phyloP scores from a whole-genome alignment of 371 early-diverging fungal species.

The Apophysomyces sp. region DNA sequence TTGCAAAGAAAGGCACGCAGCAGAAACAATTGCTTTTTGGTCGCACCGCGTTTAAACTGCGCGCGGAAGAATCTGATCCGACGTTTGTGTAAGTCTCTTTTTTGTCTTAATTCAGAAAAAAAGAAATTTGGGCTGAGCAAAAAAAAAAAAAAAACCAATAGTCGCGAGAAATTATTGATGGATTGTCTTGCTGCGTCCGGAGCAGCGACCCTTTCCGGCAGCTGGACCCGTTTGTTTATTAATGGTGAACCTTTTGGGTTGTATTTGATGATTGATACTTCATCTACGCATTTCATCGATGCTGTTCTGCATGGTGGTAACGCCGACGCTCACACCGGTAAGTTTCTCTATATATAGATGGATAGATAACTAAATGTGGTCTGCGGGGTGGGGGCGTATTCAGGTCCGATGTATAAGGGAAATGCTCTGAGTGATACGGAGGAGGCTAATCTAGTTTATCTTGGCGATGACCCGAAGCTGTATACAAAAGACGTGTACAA shows the following conservation, averaged over 20 bases:
- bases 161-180: slow-evolving; percentile 43
- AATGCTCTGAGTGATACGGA: slow-evolving; percentile 19
- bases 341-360: neutral
- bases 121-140: neutral
- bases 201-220: slow-evolving; percentile 42
- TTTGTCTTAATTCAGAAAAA: neutral
- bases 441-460: slow-evolving; percentile 29
- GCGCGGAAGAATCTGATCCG: slow-evolving; percentile 48
- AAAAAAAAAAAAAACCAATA: slow-evolving; percentile 7
- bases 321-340: neutral
- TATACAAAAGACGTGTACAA: slow-evolving; percentile 34
- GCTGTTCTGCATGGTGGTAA: slow-evolving; percentile 32
- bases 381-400: too few species aligned
- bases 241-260: slow-evolving; percentile 44
- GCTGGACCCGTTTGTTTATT: slow-evolving; percentile 47
- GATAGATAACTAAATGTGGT: neutral
- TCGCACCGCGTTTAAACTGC: slow-evolving; percentile 45
- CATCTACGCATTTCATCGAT: slow-evolving; percentile 42
- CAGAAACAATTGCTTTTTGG: slow-evolving; percentile 23
- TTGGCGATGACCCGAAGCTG: slow-evolving; percentile 29
- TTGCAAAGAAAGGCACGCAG: slow-evolving; percentile 23
- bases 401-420: slow-evolving; percentile 29
- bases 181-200: slow-evolving; percentile 48
- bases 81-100: slow-evolving; percentile 32
- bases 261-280: slow-evolving; percentile 49